Conservation (phyloP, 108 stramenopile genomes). For the Cyclotella baltica region DNA sequence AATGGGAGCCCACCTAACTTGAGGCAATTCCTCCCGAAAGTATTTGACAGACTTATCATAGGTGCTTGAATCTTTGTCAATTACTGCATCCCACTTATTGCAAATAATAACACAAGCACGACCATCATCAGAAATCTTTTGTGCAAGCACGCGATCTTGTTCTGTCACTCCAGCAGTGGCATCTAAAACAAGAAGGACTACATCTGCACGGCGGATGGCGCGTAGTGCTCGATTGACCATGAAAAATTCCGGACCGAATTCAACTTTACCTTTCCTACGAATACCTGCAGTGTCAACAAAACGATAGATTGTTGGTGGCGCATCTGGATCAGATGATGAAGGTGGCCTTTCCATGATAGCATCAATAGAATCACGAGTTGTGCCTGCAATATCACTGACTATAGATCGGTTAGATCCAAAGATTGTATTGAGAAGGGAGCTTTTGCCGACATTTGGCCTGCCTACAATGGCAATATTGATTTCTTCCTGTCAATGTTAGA, state of each 20-base stretch:
- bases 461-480: slow-evolving; percentile 97
- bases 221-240: slow-evolving; percentile 98
- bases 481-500: slow-evolving; percentile 59
- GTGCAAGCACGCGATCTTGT: slow-evolving; percentile 94
- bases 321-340: slow-evolving; percentile 52
- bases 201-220: slow-evolving; percentile 95
- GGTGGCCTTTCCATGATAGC: slow-evolving; percentile 90
- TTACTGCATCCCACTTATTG: slow-evolving; percentile 99
- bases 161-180: slow-evolving; percentile 96
- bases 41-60: slow-evolving; percentile 89
- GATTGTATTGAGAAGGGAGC: slow-evolving; percentile 90
- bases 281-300: slow-evolving; percentile 99
- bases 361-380: slow-evolving; percentile 98
- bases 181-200: slow-evolving; percentile 94
- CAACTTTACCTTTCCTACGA: slow-evolving; percentile 93
- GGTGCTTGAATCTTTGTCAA: slow-evolving; percentile 91
- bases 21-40: slow-evolving; percentile 86
- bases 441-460: slow-evolving; percentile 98
- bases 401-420: slow-evolving; percentile 93
- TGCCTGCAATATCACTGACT: slow-evolving; percentile 95
- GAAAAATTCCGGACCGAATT: slow-evolving; percentile 96
- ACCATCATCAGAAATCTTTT: slow-evolving; percentile 94
- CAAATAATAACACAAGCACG: slow-evolving; percentile 95
- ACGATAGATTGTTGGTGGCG: slow-evolving; percentile 82
- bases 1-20: slow-evolving; percentile 95